phyloP scores from a whole-genome alignment of 345 rosid genomes.

The Jatropha curcas region DNA sequence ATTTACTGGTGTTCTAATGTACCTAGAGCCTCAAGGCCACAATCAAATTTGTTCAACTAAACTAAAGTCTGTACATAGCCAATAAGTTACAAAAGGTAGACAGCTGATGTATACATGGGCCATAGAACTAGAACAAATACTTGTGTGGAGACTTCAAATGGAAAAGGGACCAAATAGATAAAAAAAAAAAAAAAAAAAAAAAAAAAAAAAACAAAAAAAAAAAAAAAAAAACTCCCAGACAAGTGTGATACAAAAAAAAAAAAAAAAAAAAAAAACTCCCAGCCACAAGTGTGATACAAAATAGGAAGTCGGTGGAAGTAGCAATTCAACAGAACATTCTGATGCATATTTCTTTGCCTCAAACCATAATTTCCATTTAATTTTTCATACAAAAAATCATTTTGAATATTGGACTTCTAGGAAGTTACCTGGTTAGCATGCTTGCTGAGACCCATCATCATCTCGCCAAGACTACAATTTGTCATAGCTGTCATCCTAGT shows the following conservation, averaged over 20 bases:
- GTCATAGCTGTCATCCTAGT: not conserved
- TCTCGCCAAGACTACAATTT: not conserved
- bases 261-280: no score
- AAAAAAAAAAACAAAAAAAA: not conserved
- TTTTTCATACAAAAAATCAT: not conserved
- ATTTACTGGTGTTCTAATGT: not conserved
- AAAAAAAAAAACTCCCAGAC: no score
- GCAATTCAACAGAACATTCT: not conserved
- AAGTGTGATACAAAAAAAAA: not conserved
- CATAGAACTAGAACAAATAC: not conserved
- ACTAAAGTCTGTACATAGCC: not conserved
- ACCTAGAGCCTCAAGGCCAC: no score
- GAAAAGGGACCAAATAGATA: not conserved
- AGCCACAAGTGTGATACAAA: no score
- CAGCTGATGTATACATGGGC: not conserved
- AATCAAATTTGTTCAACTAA: not conserved
- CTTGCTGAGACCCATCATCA: constrained; percentile 2
- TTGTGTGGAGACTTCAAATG: no score
- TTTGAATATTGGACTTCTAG: not conserved
- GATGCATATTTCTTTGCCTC: not conserved
- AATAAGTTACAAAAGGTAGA: not conserved
- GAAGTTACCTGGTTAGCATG: constrained; percentile 8
- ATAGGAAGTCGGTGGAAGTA: not conserved
- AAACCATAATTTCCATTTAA: not conserved
- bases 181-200: not conserved